Evolutionary conservation across 306 rosid species (phyloP).

Genomic region (Carpinus fangiana): DNA sequence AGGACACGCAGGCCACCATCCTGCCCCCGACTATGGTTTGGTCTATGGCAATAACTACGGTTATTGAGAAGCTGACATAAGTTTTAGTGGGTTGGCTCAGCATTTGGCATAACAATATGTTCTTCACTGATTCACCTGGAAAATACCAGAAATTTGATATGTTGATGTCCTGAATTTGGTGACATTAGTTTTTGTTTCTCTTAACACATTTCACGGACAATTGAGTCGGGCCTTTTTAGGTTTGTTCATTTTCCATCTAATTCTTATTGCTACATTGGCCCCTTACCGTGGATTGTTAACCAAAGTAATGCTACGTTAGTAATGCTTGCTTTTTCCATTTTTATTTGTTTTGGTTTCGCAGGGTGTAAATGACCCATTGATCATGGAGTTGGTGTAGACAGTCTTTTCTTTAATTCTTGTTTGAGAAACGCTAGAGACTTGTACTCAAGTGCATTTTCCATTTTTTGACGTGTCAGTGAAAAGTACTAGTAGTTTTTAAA

Average conservation of each 20-base stretch:
- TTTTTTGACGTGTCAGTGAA: no score
- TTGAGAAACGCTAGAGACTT: no score
- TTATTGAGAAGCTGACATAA: conserved; percentile 32
- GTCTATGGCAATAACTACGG: conserved; percentile 57
- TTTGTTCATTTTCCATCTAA: neutral
- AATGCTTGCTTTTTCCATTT: neutral
- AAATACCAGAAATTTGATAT: neutral
- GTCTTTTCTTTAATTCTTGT: no score
- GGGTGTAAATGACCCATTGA: no score
- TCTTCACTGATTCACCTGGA: conserved; percentile 25
- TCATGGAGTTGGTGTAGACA: no score
- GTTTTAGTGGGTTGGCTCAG: conserved; percentile 26
- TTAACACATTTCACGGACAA: neutral
- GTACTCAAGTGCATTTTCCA: no score
- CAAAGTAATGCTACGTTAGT: neutral
- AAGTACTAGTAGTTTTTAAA: no score
- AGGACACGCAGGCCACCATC: conserved; percentile 45
- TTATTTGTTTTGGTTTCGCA: neutral
- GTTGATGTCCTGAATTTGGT: neutral
- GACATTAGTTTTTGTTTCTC: neutral
- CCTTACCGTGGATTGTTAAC: neutral
- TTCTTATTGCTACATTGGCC: neutral
- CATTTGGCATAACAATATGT: conserved; percentile 22
- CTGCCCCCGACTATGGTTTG: conserved; percentile 50
- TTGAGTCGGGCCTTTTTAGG: neutral